Conservation (phyloP, 106 monocot genomes). For the Hemerocallis citrina region DNA sequence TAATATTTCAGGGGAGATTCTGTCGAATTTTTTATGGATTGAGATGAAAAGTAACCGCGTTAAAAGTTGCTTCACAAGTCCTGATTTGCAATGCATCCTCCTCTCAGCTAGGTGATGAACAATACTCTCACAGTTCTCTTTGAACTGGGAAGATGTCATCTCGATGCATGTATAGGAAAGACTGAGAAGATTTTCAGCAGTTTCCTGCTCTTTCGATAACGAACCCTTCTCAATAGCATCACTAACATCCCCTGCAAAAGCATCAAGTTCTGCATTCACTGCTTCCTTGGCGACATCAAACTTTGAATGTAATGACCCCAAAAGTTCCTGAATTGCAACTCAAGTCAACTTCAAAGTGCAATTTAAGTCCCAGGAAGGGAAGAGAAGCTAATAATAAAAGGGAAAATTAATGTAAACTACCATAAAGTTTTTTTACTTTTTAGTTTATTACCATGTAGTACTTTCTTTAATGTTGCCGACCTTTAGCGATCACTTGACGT, state of each 20-base stretch:
- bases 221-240: constrained; percentile 32
- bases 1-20: too few species aligned
- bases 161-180: constrained; percentile 37
- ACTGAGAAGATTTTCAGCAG: constrained; percentile 32
- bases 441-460: too few species aligned
- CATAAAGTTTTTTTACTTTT: too few species aligned
- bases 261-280: constrained; percentile 43
- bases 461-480: too few species aligned
- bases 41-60: constrained; percentile 59
- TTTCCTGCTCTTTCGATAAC: constrained; percentile 14
- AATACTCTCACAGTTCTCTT: constrained; percentile 50
- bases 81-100: constrained; percentile 31
- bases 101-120: constrained; percentile 43
- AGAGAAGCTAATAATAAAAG: background rate
- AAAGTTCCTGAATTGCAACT: constrained; percentile 38
- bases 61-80: constrained; percentile 30
- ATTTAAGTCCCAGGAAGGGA: background rate
- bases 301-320: constrained; percentile 47
- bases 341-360: constrained; percentile 1
- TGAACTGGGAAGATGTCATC: constrained; percentile 45
- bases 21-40: too few species aligned
- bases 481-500: too few species aligned
- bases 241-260: constrained; percentile 35
- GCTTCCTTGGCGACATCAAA: constrained; percentile 49
- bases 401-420: too few species aligned